Percentiles rank a stretch among this genome's conserved stretches.
Evolutionary conservation across 2,329 filamentous ascomycete genomes (phyloP).

Genomic region (Sordariomycetes sp.): DNA sequence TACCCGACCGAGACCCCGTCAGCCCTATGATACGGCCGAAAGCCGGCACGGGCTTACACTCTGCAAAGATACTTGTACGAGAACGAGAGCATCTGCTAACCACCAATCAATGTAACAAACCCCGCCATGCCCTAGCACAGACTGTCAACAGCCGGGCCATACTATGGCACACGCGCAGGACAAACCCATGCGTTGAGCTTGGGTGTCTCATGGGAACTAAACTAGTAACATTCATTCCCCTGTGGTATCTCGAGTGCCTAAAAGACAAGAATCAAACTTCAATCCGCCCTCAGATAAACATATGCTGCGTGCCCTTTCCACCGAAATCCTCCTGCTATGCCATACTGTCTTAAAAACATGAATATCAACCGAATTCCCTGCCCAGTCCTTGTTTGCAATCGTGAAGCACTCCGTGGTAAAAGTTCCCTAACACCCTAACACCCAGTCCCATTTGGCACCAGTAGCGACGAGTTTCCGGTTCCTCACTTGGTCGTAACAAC

Average conservation of each 20-base stretch:
- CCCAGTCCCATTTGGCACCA: neutral
- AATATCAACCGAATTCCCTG: neutral
- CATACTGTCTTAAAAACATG: neutral
- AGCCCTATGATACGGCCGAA: too few relatives aligned
- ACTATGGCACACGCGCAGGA: too few relatives aligned
- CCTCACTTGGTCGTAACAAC: neutral
- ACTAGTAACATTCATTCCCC: neutral
- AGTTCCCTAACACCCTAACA: neutral
- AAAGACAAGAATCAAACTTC: neutral
- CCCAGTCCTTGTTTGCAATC: neutral
- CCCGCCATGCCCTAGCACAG: too few relatives aligned
- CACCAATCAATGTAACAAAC: too few relatives aligned
- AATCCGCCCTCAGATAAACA: neutral
- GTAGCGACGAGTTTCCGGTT: neutral
- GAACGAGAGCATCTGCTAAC: too few relatives aligned
- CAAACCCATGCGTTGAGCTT: too few relatives aligned
- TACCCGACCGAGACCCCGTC: too few relatives aligned
- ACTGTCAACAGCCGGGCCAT: too few relatives aligned
- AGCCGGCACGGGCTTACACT: too few relatives aligned
- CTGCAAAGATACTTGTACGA: too few relatives aligned
- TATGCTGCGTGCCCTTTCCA: neutral
- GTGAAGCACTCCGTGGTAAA: neutral
- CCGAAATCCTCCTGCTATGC: neutral
- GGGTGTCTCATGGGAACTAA: too few relatives aligned
- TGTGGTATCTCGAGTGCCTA: neutral